These are phyloP conservation scores for Chloropicon primus DNA, from an alignment of 139 green algal genomes.

Conservation along the genomic window DNA sequence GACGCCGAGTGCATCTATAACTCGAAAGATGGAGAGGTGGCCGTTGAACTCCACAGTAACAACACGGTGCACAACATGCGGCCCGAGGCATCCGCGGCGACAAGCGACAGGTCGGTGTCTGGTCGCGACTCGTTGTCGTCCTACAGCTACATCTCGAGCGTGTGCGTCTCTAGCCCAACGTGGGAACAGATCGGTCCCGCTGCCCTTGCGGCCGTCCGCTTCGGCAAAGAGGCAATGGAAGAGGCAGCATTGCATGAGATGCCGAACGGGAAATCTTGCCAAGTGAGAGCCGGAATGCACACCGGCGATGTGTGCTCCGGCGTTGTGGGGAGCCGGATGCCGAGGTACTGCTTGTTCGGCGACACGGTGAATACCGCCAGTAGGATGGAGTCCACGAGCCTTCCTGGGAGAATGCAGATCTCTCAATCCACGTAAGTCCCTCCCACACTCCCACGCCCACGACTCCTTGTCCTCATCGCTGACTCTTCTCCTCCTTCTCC, in stretches of 20 bases:
- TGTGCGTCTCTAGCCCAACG: not conserved
- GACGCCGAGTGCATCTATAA: too few relatives aligned
- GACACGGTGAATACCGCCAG: not conserved
- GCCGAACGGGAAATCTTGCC: not conserved
- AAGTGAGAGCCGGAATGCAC: not conserved
- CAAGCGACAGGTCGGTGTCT: too few relatives aligned
- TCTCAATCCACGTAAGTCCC: too few relatives aligned
- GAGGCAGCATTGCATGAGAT: not conserved
- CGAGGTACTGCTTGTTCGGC: not conserved
- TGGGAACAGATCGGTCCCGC: not conserved
- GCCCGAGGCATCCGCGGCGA: too few relatives aligned
- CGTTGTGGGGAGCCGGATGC: not conserved
- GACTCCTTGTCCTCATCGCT: too few relatives aligned
- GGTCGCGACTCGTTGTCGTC: too few relatives aligned
- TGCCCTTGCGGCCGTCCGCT: not conserved
- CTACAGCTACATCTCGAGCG: too few relatives aligned
- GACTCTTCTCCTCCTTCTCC: too few relatives aligned
- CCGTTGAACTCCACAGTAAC: too few relatives aligned
- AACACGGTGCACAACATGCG: too few relatives aligned
- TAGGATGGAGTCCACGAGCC: not conserved
- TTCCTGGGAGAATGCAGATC: not conserved
- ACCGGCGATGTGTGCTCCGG: not conserved
- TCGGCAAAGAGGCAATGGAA: not conserved
- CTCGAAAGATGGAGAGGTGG: too few relatives aligned
- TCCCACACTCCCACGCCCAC: too few relatives aligned